Evolutionary conservation across 2,329 filamentous ascomycete genomes (phyloP).

Genomic region (Malbranchea zuffiana): DNA sequence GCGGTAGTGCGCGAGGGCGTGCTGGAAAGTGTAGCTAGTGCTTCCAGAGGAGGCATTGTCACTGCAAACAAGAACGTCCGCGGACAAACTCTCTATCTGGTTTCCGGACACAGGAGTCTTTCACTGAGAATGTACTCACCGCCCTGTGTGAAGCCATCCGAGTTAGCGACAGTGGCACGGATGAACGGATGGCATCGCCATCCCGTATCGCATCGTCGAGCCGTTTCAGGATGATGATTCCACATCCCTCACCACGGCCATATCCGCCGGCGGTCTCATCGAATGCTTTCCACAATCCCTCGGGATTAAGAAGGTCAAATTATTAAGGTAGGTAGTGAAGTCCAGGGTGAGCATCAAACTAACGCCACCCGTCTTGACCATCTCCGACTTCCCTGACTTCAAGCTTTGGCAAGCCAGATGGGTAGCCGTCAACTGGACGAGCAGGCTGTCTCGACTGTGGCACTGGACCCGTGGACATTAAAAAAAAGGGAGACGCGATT

Average conservation of each 20-base stretch:
- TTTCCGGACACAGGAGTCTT: no score
- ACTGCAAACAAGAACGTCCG: no score
- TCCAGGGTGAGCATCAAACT: conserved; percentile 13
- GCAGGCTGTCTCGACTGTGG: conserved; percentile 23
- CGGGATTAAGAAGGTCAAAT: conserved; percentile 53
- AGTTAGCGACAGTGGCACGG: conserved; percentile 28
- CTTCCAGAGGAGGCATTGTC: no score
- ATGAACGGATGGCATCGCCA: conserved; percentile 46
- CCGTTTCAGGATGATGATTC: conserved; percentile 58
- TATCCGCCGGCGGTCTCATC: conserved; percentile 51
- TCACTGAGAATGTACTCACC: no score
- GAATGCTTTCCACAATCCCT: conserved; percentile 40
- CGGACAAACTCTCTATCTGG: no score
- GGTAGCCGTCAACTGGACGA: conserved; percentile 20
- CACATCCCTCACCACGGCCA: conserved; percentile 52
- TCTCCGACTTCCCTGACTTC: conserved; percentile 10
- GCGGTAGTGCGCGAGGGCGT: conserved; percentile 15
- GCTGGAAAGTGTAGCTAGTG: conserved; percentile 21
- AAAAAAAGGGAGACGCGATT: conserved; percentile 23
- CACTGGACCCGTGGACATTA: conserved; percentile 20
- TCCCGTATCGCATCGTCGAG: conserved; percentile 62
- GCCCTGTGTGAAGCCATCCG: conserved; percentile 33
- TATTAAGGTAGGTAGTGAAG: neutral
- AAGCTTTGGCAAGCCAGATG: conserved; percentile 22
- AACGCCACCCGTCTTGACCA: neutral